phyloP scores from a whole-genome alignment of 169 alveolate genomes.

The Hepatocystis sp. region DNA sequence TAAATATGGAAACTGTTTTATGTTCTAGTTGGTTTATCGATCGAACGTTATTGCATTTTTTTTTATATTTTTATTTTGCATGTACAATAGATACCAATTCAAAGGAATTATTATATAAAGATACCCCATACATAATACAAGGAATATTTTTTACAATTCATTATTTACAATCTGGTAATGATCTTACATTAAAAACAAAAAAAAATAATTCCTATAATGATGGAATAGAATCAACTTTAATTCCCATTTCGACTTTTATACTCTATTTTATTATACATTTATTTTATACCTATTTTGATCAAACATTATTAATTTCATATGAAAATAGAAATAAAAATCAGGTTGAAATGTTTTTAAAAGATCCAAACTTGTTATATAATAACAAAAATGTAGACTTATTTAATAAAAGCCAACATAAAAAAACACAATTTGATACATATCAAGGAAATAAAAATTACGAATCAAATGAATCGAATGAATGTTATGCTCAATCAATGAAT shows the following conservation, averaged over 20 bases:
- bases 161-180: conserved; percentile 74
- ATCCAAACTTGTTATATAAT: neutral
- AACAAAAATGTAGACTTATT: neutral
- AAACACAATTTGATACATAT: too few species aligned
- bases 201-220: conserved; percentile 11
- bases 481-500: conserved; percentile 41
- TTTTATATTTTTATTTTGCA: conserved; percentile 40
- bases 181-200: conserved; percentile 37
- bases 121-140: conserved; percentile 62
- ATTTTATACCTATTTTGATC: conserved; percentile 68
- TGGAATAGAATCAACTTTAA: conserved; percentile 53
- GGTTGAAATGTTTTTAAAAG: conserved; percentile 34
- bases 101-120: conserved; percentile 23
- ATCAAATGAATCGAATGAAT: too few species aligned
- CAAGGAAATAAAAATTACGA: too few species aligned
- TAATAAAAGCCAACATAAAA: neutral
- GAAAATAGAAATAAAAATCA: conserved; percentile 1
- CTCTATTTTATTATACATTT: conserved; percentile 53
- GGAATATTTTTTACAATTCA: conserved; percentile 35
- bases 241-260: conserved; percentile 53
- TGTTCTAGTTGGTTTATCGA: conserved; percentile 71
- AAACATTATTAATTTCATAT: conserved; percentile 4
- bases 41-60: conserved; percentile 50
- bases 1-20: conserved; percentile 68
- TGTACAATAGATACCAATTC: conserved; percentile 45